These are phyloP conservation scores for Floccularia luteovirens DNA, from an alignment of 768 basidiomycete genomes.

Conservation along the genomic window DNA sequence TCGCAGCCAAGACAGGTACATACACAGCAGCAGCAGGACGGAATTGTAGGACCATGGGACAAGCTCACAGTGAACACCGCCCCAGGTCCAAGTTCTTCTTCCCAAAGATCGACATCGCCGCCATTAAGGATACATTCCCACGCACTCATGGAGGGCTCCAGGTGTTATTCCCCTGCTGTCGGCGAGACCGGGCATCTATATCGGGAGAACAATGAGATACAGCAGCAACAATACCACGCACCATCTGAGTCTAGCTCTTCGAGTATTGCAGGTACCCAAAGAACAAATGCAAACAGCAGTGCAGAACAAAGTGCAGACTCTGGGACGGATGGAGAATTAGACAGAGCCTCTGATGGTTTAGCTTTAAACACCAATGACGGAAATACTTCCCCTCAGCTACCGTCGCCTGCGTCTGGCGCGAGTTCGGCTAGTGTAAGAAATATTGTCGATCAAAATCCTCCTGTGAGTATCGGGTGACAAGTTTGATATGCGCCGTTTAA, in stretches of 20 bases:
- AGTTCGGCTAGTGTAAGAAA: slow-evolving; percentile 39
- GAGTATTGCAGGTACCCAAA: slow-evolving; percentile 16
- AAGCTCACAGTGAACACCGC: slow-evolving; percentile 12
- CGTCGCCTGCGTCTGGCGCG: slow-evolving; percentile 65
- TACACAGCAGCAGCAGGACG: slow-evolving; percentile 15
- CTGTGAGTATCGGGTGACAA: slow-evolving; percentile 37
- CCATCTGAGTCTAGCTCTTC: slow-evolving; percentile 24
- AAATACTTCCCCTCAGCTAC: slow-evolving; percentile 65
- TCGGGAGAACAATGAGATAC: slow-evolving; percentile 7
- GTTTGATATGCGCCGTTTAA: slow-evolving; percentile 1
- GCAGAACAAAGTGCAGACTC: slow-evolving; percentile 11
- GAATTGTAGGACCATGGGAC: slow-evolving; percentile 39
- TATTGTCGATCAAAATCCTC: slow-evolving; percentile 87
- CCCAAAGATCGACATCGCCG: slow-evolving; percentile 30
- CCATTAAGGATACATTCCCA: slow-evolving; percentile 2
- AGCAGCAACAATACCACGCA: slow-evolving; percentile 8
- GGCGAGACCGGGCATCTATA: slow-evolving; percentile 9
- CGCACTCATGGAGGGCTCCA: not conserved
- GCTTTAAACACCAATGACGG: slow-evolving; percentile 47
- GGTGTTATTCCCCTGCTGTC: slow-evolving; percentile 2
- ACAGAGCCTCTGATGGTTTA: slow-evolving; percentile 37
- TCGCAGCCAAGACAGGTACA: not conserved
- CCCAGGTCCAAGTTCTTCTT: slow-evolving; percentile 10
- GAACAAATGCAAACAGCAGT: slow-evolving; percentile 13
- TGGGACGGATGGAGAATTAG: slow-evolving; percentile 18